Percentiles rank a stretch among this genome's conserved stretches.
Evolutionary conservation across 768 basidiomycete genomes (phyloP).

Genomic region (Leccinum disarticulatum): DNA sequence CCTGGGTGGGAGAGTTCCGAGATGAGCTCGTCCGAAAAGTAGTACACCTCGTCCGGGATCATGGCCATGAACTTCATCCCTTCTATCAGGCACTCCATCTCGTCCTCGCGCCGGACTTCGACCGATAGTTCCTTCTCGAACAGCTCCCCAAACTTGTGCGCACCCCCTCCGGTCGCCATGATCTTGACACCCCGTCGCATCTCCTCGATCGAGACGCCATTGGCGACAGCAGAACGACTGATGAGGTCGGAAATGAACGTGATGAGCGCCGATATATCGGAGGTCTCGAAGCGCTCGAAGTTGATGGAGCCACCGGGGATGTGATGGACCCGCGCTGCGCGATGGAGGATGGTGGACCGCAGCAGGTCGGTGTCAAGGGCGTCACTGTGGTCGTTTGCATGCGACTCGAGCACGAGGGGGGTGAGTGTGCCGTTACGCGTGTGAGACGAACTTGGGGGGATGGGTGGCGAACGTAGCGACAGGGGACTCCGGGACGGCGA

Average conservation of each 20-base stretch:
- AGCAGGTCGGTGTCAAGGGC: slow-evolving; percentile 44
- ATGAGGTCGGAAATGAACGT: slow-evolving; percentile 87
- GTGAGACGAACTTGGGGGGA: slow-evolving; percentile 31
- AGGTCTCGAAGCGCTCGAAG: slow-evolving; percentile 96
- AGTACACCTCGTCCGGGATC: slow-evolving; percentile 97
- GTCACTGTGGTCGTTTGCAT: slow-evolving; percentile 26
- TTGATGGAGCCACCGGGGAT: slow-evolving; percentile 97
- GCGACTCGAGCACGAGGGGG: slow-evolving; percentile 68
- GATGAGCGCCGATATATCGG: slow-evolving; percentile 81
- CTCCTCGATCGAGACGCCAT: slow-evolving; percentile 83
- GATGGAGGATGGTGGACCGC: slow-evolving; percentile 65
- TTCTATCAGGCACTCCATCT: slow-evolving; percentile 98
- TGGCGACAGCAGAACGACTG: slow-evolving; percentile 77
- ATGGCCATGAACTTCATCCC: slow-evolving; percentile 94
- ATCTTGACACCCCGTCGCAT: slow-evolving; percentile 95
- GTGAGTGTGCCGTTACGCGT: slow-evolving; percentile 75
- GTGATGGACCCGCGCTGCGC: slow-evolving; percentile 58
- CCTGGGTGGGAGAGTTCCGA: slow-evolving; percentile 52
- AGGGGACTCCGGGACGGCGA: slow-evolving; percentile 23
- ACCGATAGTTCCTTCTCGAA: slow-evolving; percentile 74
- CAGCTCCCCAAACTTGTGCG: slow-evolving; percentile 88
- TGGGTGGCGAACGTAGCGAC: slow-evolving; percentile 20
- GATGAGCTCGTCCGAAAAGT: slow-evolving; percentile 97
- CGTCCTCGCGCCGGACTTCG: slow-evolving; percentile 88
- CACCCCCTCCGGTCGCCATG: slow-evolving; percentile 97